Evolutionary conservation across 176 grass and related monocot genomes (phyloP), one percentile per base, ranked within the genome.

Genomic region (Poa annua): DNA sequence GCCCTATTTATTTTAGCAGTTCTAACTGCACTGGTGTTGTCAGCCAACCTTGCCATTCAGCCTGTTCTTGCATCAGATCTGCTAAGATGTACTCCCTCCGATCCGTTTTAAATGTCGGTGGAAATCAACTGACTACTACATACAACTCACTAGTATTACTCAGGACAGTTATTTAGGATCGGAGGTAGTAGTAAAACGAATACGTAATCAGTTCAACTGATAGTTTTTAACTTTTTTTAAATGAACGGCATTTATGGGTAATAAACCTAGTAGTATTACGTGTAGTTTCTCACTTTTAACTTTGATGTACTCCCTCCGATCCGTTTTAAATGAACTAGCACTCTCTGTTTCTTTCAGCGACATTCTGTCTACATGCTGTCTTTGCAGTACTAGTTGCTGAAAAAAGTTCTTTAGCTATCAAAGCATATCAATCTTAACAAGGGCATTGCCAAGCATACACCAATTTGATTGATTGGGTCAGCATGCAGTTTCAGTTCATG

Each of bases 1-100:
- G 66, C 34, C 74, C 84, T 85, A 76, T 71, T 76, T 66, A 26
- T 85, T 75, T 11, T 75, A 68, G 29, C 50, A 68, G 54, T 69
- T 19, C 21, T 76, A 81, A 53, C 26, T 42, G 38, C 3, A 3
- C 66, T 80, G 82, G 76, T 16, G 60, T 35, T 81, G 52, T 64
- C 45, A 61, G 63, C 63, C 71, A 85, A 70, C 33, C 66, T 89
- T 35, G 15, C 62, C 71, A 34, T 53, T 52, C 71, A 53, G 16
- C 33, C 3, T 68, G 4, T 85, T 81, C 29, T 9, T 75, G 33
- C 44, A 22, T 81, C 54, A 77, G 44, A 44, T 42, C 50, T 50
- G 10, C 52, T 15, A n/a, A n/a, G n/a, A n/a, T n/a, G n/a, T n/a
- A n/a, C n/a, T n/a, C n/a, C n/a, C n/a, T n/a, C n/a, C n/a, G n/a